Conservation (phyloP, 2,329 filamentous ascomycete genomes). For the Curvularia eragrostidis region DNA sequence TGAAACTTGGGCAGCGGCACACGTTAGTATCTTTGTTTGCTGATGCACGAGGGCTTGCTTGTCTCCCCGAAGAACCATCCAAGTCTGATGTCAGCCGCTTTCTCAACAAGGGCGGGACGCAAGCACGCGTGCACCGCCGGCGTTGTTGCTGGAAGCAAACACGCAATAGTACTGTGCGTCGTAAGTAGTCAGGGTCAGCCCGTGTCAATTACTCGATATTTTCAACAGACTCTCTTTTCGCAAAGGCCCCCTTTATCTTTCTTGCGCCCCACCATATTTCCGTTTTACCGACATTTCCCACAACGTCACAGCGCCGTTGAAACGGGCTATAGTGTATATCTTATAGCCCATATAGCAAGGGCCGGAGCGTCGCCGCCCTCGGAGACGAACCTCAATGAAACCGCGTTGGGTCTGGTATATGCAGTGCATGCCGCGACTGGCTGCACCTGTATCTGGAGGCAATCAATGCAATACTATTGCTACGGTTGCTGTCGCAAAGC, state of each 20-base stretch:
- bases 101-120: not conserved
- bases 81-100: not conserved
- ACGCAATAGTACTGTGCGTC: not conserved
- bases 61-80: not conserved
- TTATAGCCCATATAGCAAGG: conserved; percentile 21
- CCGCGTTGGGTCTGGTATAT: conserved; percentile 1
- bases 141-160: conserved; percentile 3
- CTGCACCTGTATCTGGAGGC: not conserved
- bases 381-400: conserved; percentile 13
- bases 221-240: conserved; percentile 1
- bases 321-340: conserved; percentile 29
- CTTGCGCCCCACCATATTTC: conserved; percentile 20
- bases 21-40: not conserved
- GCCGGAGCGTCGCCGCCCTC: conserved; percentile 13
- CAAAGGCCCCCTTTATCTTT: conserved; percentile 12
- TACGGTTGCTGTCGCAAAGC: conserved; percentile 15
- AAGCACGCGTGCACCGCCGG: not conserved
- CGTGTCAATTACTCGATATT: not conserved
- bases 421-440: not conserved
- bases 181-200: not conserved
- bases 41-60: not conserved
- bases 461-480: conserved; percentile 11
- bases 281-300: conserved; percentile 18
- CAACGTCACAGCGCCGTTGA: conserved; percentile 28
- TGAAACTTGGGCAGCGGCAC: conserved; percentile 19